Evolutionary conservation across 2,329 filamentous ascomycete species (phyloP), one percentile per base, ranked within the genome.

Genomic region (Calonectria pteridis): DNA sequence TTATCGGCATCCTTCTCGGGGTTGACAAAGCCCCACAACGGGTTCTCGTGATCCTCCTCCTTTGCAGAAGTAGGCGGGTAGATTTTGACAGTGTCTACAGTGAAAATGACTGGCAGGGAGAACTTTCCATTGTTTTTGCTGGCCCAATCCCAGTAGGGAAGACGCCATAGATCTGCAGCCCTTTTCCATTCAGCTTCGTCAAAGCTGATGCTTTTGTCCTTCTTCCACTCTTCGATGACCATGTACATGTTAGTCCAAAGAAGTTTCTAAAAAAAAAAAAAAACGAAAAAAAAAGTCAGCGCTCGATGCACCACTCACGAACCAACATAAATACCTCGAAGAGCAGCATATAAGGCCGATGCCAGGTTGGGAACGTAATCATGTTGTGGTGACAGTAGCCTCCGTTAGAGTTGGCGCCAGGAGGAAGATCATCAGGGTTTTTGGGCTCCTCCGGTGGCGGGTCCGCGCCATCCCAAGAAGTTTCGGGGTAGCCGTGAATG

Each of bases 131-230:
- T 69, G 69, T 1, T 84, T 31, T 10, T 31, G 31, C 76, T 2
- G 7, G 77, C 83, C 83, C 83, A 84, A 75, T 85, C 84, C 75
- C 82, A 84, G 70, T 83, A 84, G 0, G 83, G 83, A 7, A 83
- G 70, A 2, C 83, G 77, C 74, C 84, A 83, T 26, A 69, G 65
- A 55, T 80, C 73, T 29, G 81, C 81, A 0, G 82, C 82, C 1
- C 67, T 55, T 3, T 75, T 49, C 59, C 84, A 84, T 28, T 76
- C 67, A 0, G 13, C 3, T 7, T 59, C 7, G 1, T 11, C 28
- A 1, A 6, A 23, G 43, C 0, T 26, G 7, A 20, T 75, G 74
- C 7, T 20, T 16, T 29, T 18, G 14, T 14, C 18, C 0, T n/a
- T 37, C 6, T 40, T 14, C 73, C 70, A 75, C 0, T 29, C n/a